Evolutionary conservation across 345 rosid species (phyloP), one percentile per base, ranked within the genome.

Genomic region (Syzygium aromaticum): DNA sequence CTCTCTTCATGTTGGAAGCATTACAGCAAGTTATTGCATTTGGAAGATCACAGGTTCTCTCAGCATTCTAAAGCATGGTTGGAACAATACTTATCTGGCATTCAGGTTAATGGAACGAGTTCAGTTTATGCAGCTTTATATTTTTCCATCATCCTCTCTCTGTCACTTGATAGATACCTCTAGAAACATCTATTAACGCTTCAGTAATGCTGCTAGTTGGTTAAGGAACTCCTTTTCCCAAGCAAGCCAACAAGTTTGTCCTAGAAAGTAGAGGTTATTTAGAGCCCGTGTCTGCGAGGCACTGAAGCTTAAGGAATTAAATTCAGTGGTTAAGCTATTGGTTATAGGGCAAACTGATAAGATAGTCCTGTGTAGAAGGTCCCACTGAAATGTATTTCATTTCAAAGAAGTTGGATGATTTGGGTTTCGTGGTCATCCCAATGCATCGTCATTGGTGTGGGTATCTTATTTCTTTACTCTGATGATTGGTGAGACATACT

Each of bases 1-100:
- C 93, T 97, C 84, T 95, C 94, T 89, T 96, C 98, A 57, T 96
- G 98, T 87, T 97, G 99, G 99, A 96, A 94, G 93, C 96, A 96
- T 88, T 97, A 93, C 86, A 86, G 96, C 87, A 77, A 88, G 88
- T 91, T 97, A 64, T 90, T 96, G 90, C 95, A 92, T 91, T 87
- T 97, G 91, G 99, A 97, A 91, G 98, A 95, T 91, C 92, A 63
- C 67, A 94, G 91, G 59, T 93, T 94, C 89, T 88, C 90, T 85
- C 91, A 90, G 94, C 88, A 57, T 87, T 92, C 92, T 89, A 93
- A 91, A 88, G 98, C 94, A 87, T 88, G 93, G 90, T 87, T 97
- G 90, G 94, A 95, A 86, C 95, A 93, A 89, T 97, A 94, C 89
- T 78, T 96, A 86, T 93, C 96, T 52, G 98, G 98, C 86, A 91